Base-by-base conservation (phyloP, 352 stramenopile genomes). In the Aphanomyces stellatus region DNA sequence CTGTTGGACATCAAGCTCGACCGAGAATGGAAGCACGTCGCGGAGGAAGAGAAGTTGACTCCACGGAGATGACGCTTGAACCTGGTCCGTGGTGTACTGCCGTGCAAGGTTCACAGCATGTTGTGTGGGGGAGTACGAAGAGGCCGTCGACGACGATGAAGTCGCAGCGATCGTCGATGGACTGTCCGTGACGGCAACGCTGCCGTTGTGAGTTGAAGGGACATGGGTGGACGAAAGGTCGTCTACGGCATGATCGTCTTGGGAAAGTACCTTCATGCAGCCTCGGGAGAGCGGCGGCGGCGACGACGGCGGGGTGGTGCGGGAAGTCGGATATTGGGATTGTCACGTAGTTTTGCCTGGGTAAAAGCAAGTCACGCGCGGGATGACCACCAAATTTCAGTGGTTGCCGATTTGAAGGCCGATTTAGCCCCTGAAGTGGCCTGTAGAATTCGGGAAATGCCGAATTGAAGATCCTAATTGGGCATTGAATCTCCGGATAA, bases 1-100 rank as follows among this genome's bases (percentile, higher is more conserved):
- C 35, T 67, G 40, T 53, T 67, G 49, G 6, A 57, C 30, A 24
- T 57, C 49, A 30, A 57, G 49, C 49, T 57, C 19, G 5, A 4
- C 30, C 19, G 25, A 8, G 30, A 57, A 57, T n/a, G 49, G 19
- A 34, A 24, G 7, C 6, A 57, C 22, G 1, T 57, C 49, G 15
- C 30, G 49, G 17, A 57, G 19, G 13, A 35, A 17, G 6, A 30
- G 19, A 15, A 57, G 49, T 57, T 57, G 49, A 57, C 19, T 57
- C 49, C 49, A 57, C 15, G 30, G 10, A 15, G 49, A 57, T 11
- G 49, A 57, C 30, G 49, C 49, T 57, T 57, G 49, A 13, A 57
- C 49, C 33, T 46, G 37, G 37, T 46, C n/a, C 37, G 30, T 22
- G 6, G 42, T 51, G 42, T 25, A 51, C 7, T 10, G 42, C 8